phyloP scores from a whole-genome alignment of 306 rosid species.

The Trichosanthes truncata region DNA sequence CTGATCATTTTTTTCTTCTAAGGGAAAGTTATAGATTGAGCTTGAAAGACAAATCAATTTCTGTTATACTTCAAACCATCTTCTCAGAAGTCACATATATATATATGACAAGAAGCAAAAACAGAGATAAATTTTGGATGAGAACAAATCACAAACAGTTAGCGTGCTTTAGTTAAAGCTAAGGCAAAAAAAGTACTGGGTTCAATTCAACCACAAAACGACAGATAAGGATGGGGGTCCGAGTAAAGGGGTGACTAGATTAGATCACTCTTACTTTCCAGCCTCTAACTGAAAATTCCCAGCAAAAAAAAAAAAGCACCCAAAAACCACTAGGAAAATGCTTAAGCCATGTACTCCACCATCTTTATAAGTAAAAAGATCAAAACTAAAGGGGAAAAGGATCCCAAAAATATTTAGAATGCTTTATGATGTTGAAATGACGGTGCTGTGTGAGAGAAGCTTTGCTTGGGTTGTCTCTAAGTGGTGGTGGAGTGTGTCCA shows the following conservation, averaged over 20 bases:
- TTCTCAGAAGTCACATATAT: background rate
- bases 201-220: background rate
- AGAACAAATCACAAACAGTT: constrained; percentile 5
- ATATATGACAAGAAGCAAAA: background rate
- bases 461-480: background rate
- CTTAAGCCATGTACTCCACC: background rate
- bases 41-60: background rate
- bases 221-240: background rate
- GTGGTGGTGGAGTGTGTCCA: background rate
- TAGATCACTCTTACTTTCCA: background rate
- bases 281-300: background rate
- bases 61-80: background rate
- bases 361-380: background rate
- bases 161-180: background rate
- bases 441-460: background rate
- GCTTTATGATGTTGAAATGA: background rate
- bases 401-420: background rate
- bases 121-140: constrained; percentile 7
- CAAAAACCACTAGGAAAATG: constrained; percentile 11
- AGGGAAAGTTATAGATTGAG: background rate
- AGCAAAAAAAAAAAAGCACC: constrained; percentile 1
- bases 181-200: background rate
- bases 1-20: background rate
- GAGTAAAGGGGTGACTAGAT: background rate
- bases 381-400: background rate